phyloP scores from a whole-genome alignment of 129 eudicot species.

The Flaveria robusta region DNA sequence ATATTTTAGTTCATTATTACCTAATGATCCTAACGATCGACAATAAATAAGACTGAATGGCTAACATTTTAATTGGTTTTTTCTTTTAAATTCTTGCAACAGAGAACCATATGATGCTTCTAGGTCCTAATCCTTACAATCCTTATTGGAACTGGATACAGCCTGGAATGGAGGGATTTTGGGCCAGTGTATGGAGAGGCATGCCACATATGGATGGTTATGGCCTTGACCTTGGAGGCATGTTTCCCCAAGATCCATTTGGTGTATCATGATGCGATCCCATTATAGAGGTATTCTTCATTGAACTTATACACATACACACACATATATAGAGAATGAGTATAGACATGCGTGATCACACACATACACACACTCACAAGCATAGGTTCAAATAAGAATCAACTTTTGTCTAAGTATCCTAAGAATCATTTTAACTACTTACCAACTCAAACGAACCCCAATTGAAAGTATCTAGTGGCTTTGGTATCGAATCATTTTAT shows the following conservation, averaged over 20 bases:
- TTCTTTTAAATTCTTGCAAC: conserved; percentile 51
- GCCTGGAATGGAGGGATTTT: conserved; percentile 62
- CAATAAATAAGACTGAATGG: not conserved
- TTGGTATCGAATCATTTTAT: no score
- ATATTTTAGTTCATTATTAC: not conserved
- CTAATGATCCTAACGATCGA: not conserved
- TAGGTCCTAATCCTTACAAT: conserved; percentile 63
- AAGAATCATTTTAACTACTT: no score
- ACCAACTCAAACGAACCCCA: no score
- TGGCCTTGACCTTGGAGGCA: conserved; percentile 69
- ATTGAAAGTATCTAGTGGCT: no score
- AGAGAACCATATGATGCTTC: no score
- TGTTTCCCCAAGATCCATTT: conserved; percentile 78
- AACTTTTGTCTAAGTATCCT: no score
- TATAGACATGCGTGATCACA: no score
- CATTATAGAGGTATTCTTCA: no score
- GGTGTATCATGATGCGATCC: conserved; percentile 78
- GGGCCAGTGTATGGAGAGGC: conserved; percentile 61
- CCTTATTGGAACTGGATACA: conserved; percentile 67
- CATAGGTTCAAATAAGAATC: no score
- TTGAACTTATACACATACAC: no score
- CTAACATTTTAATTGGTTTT: conserved; percentile 5
- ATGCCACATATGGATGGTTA: conserved; percentile 71
- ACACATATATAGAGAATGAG: no score
- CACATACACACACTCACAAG: no score